phyloP scores from a whole-genome alignment of 2,329 filamentous ascomycete species.

The Xylariales sp. region DNA sequence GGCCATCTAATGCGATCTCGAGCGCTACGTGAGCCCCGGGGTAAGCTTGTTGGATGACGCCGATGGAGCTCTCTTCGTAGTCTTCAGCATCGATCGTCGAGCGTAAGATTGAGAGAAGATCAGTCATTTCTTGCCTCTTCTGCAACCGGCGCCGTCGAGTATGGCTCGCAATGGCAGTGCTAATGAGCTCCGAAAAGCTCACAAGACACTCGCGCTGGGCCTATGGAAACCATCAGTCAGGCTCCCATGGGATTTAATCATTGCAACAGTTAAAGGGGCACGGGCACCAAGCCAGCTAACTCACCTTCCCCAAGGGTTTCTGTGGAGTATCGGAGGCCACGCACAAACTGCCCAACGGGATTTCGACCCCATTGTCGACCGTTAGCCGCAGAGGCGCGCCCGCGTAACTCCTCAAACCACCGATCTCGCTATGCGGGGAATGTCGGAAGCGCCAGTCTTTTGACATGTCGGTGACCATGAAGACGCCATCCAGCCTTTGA shows the following conservation, averaged over 20 bases:
- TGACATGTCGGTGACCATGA: constrained; percentile 34
- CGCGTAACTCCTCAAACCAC: constrained; percentile 29
- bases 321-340: constrained; percentile 29
- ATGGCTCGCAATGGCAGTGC: constrained; percentile 24
- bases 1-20: constrained; percentile 6
- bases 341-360: constrained; percentile 30
- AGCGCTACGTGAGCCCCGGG: constrained; percentile 25
- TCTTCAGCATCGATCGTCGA: constrained; percentile 15
- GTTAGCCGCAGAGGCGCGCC: constrained; percentile 27
- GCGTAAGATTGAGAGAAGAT: constrained; percentile 14
- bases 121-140: constrained; percentile 28
- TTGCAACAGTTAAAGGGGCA: neutral
- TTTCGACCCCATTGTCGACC: constrained; percentile 27
- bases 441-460: constrained; percentile 33
- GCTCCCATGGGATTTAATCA: neutral
- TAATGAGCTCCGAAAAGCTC: constrained; percentile 29
- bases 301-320: constrained; percentile 23
- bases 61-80: constrained; percentile 24
- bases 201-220: constrained; percentile 24
- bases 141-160: constrained; percentile 23
- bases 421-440: constrained; percentile 28
- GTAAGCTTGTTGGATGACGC: constrained; percentile 26
- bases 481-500: constrained; percentile 18
- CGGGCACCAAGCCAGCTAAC: neutral
- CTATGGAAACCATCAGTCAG: constrained; percentile 7